A percentile compares a stretch with the other conserved stretches of the same genome.
Evolutionary conservation across 176 grass and related monocot genomes (phyloP).

Genomic region (Ensete ventricosum): DNA sequence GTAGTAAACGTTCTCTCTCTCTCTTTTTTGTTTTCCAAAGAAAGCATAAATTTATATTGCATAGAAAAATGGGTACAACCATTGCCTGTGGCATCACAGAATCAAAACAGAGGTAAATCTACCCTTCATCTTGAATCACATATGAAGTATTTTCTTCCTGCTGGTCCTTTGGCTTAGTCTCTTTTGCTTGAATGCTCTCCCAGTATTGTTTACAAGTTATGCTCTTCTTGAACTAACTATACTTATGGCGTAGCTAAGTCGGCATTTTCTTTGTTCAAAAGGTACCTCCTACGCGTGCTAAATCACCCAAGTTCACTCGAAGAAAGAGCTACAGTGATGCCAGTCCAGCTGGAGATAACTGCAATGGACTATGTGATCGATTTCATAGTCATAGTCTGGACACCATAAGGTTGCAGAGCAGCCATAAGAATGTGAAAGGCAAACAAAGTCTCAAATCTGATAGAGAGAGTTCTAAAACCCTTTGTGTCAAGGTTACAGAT

Average conservation of each 20-base stretch:
- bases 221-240: neutral
- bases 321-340: conserved; percentile 25
- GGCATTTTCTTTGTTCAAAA: conserved; percentile 6
- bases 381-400: conserved; percentile 19
- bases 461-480: neutral
- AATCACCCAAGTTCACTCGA: conserved; percentile 32
- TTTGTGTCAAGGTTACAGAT: no score
- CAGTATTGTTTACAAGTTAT: no score
- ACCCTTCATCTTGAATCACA: no score
- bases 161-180: no score
- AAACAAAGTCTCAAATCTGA: neutral
- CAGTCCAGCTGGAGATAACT: conserved; percentile 4
- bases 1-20: no score
- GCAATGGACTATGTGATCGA: neutral
- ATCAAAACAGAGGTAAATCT: no score
- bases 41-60: no score
- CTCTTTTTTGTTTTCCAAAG: no score
- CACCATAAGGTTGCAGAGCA: neutral
- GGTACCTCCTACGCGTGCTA: conserved; percentile 36
- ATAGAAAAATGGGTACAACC: no score
- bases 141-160: no score
- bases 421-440: conserved; percentile 4
- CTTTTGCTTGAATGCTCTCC: no score
- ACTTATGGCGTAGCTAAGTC: neutral
- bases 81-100: no score